Conservation (phyloP, 352 stramenopile genomes). For the Thalassiosira hispida region DNA sequence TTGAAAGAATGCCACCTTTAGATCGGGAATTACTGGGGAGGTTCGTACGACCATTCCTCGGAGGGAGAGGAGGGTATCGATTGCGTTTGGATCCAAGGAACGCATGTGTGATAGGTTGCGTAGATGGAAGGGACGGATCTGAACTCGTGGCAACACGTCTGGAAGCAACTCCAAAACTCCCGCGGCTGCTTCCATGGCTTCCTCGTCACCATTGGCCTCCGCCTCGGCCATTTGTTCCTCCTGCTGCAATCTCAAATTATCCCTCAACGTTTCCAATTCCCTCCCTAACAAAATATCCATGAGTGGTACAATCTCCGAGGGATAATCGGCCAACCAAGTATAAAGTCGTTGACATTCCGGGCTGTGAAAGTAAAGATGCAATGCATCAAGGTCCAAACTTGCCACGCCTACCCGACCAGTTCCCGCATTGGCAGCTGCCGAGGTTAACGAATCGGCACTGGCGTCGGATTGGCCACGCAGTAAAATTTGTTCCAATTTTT, state of each 20-base stretch:
- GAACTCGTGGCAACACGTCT: conserved; percentile 76
- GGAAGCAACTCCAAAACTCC: conserved; percentile 40
- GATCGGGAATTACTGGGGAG: conserved; percentile 96
- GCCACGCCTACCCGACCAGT: conserved; percentile 38
- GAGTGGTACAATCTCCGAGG: conserved; percentile 92
- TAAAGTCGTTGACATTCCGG: conserved; percentile 90
- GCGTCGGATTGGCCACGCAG: conserved; percentile 22
- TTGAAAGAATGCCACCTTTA: conserved; percentile 97
- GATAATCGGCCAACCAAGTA: conserved; percentile 96
- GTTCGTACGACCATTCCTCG: conserved; percentile 98
- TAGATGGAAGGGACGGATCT: conserved; percentile 98
- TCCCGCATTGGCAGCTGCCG: conserved; percentile 19
- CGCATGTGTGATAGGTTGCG: conserved; percentile 92
- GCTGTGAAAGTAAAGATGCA: conserved; percentile 82
- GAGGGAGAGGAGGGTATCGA: conserved; percentile 96
- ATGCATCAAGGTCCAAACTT: conserved; percentile 77
- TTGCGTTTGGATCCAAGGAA: conserved; percentile 95
- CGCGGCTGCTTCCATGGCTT: conserved; percentile 31
- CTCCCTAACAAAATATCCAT: conserved; percentile 96
- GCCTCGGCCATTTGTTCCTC: conserved; percentile 42
- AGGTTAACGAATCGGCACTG: conserved; percentile 34
- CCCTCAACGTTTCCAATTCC: conserved; percentile 76
- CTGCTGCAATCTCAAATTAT: conserved; percentile 32
- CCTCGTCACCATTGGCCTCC: conserved; percentile 72
- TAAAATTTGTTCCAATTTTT: conserved; percentile 54